A percentile compares a stretch with the other conserved stretches of the same genome.
Evolutionary conservation across 2,329 filamentous ascomycete genomes (phyloP).

Genomic region (Penicillium brevicompactum): DNA sequence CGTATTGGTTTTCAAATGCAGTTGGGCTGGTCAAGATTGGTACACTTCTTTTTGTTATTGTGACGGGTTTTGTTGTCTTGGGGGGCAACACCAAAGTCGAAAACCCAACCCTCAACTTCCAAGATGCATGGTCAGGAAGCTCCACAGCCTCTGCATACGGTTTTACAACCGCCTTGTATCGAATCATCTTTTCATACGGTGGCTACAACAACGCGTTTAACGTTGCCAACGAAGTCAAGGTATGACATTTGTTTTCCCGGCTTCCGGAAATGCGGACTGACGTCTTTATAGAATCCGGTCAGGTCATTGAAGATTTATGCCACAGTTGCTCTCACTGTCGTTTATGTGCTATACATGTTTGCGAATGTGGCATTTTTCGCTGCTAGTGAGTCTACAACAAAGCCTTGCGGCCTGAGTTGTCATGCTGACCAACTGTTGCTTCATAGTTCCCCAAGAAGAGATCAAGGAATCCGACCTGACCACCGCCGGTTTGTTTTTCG

Average conservation of each 20-base stretch:
- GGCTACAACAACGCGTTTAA: slow-evolving; percentile 64
- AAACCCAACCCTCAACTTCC: slow-evolving; percentile 57
- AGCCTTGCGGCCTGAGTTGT: slow-evolving; percentile 19
- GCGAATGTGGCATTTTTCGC: slow-evolving; percentile 64
- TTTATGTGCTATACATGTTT: slow-evolving; percentile 54
- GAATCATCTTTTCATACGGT: slow-evolving; percentile 59
- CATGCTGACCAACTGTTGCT: not conserved
- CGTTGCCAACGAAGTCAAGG: slow-evolving; percentile 61
- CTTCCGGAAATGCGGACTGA: not conserved
- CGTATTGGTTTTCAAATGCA: slow-evolving; percentile 57
- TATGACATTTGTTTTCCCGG: slow-evolving; percentile 10
- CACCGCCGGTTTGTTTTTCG: slow-evolving; percentile 61
- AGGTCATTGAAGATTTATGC: slow-evolving; percentile 44
- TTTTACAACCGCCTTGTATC: slow-evolving; percentile 59
- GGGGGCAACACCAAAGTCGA: slow-evolving; percentile 55
- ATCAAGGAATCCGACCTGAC: slow-evolving; percentile 55
- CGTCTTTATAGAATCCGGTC: slow-evolving; percentile 52
- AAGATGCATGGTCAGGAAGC: slow-evolving; percentile 56
- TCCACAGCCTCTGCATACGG: slow-evolving; percentile 47
- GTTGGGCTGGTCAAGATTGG: slow-evolving; percentile 62
- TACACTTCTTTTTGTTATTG: slow-evolving; percentile 62
- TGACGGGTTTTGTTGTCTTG: slow-evolving; percentile 64
- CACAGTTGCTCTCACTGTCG: not conserved
- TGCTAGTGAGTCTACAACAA: slow-evolving; percentile 32
- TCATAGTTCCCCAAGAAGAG: slow-evolving; percentile 46